Evolutionary conservation across 2,329 filamentous ascomycete species (phyloP), one percentile per base, ranked within the genome.

Genomic region (Curvularia spicifera): DNA sequence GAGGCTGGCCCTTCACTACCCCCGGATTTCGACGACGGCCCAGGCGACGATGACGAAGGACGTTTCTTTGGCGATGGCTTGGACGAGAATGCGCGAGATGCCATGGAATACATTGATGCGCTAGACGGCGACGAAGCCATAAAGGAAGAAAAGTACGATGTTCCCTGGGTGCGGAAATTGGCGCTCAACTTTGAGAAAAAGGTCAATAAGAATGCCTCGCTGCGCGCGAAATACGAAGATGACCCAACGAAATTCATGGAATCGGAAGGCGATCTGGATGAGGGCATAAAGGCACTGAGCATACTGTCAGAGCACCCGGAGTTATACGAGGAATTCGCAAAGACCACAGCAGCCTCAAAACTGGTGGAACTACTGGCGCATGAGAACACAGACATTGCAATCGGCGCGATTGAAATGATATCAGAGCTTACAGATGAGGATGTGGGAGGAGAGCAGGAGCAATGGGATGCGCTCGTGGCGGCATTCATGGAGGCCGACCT

Each of bases 341-440:
- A 87, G 65, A 81, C 93, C 51, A 90, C 91, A 20, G 90, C 87
- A 58, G 87, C 88, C 0, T 85, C 79, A 4, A 93, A 89, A 53
- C 78, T 99, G 50, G 91, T 96, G 1, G 86, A 89, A 1, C 78
- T 99, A 51, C 81, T 99, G 48, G 89, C 94, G 15, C 95, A 99
- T 75, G 95, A 99, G 70, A 99, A 99, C 75, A 94, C 93, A 0
- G 95, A 99, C 72, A 96, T 99, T 64, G 93, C 95, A 10, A 96
- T 98, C 68, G 91, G 90, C 63, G 91, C 90, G 0, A 88, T 97
- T 49, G 91, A 98, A 79, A 91, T 97, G 46, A 86, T 99, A 50
- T 89, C 87, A 55, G 95, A 99, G 79, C 81, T 98, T 66, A 96
- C 92, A 13, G 95, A 98, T 69, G 93, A 99, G 73, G 94, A 98